These are phyloP conservation scores for Leishmania arabica DNA, from an alignment of 208 protist species.

Conservation along the genomic window DNA sequence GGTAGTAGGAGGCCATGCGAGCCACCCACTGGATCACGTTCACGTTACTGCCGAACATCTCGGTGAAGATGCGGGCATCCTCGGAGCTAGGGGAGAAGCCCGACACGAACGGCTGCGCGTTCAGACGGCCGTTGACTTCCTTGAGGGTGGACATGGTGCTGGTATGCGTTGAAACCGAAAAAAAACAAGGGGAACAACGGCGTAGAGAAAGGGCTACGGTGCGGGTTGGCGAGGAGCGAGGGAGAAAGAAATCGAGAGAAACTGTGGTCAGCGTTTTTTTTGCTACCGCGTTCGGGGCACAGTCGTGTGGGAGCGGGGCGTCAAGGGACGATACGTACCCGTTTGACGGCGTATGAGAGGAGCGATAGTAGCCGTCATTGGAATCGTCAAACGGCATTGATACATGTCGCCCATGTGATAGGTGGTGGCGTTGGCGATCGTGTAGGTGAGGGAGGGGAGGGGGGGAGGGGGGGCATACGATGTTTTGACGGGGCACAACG, in stretches of 20 bases:
- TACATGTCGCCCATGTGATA: neutral
- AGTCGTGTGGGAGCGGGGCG: neutral
- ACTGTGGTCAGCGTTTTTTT: neutral
- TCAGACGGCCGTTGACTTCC: constrained; percentile 88
- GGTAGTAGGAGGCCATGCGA: constrained; percentile 92
- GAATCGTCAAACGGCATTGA: neutral
- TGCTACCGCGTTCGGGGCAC: neutral
- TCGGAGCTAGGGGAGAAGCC: constrained; percentile 81
- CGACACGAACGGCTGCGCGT: constrained; percentile 77
- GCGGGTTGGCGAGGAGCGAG: neutral
- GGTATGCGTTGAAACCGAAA: constrained; percentile 8
- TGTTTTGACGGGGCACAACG: neutral
- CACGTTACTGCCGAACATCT: constrained; percentile 84
- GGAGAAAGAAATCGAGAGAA: neutral
- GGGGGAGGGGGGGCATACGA: neutral
- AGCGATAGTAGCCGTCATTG: neutral
- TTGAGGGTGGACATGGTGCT: constrained; percentile 77
- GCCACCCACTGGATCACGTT: constrained; percentile 87
- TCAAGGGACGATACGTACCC: neutral
- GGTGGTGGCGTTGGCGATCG: neutral
- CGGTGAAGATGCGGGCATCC: constrained; percentile 81
- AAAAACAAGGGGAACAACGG: neutral
- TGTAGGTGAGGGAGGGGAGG: neutral
- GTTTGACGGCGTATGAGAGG: neutral
- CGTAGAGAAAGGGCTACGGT: neutral